Conservation (phyloP, 768 basidiomycete species). For the Termitomyces eurrhizus region DNA sequence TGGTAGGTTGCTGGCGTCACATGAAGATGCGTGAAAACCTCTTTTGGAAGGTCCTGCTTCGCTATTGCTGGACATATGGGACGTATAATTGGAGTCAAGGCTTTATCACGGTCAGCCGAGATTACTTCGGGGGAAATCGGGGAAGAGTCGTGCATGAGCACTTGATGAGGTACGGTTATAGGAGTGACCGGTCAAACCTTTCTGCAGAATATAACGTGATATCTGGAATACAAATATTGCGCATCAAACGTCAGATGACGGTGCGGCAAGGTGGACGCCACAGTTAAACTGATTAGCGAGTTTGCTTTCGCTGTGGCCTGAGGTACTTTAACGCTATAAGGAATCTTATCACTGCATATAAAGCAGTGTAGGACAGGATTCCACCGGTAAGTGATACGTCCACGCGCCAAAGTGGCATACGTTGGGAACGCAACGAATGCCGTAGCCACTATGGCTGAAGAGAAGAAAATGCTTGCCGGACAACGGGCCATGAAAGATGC, state of each 20-base stretch:
- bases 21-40: background rate
- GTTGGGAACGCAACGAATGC: background rate
- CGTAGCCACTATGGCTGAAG: background rate
- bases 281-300: background rate
- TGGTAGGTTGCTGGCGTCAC: background rate
- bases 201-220: background rate
- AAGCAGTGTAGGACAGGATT: no score
- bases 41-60: background rate
- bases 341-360: background rate
- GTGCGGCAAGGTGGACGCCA: background rate
- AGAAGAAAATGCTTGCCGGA: no score
- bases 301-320: background rate
- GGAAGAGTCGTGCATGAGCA: background rate
- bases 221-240: background rate
- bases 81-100: background rate
- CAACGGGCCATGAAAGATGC: background rate
- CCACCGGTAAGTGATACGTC: background rate
- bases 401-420: background rate
- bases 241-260: background rate
- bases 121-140: background rate
- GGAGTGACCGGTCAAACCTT: background rate
- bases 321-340: background rate
- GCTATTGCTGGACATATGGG: background rate
- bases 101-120: background rate
- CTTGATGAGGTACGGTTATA: background rate